Percentiles rank a stretch among this genome's conserved stretches.
Conservation (phyloP, 176 grass and related monocot genomes). For the Cenchrus fungigraminus region DNA sequence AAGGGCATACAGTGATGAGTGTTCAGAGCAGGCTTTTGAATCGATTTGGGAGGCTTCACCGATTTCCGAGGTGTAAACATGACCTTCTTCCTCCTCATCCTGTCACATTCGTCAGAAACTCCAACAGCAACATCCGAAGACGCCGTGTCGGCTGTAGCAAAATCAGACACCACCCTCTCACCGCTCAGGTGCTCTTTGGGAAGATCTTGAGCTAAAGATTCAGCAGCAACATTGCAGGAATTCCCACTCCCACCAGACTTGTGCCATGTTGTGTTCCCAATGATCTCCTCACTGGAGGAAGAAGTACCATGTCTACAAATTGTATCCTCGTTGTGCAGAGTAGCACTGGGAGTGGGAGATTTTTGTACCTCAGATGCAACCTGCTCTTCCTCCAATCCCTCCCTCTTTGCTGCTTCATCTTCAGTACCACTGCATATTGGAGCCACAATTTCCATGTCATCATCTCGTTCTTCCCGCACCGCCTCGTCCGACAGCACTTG, state of each 20-base stretch:
- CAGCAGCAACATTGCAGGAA: not conserved
- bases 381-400: slow-evolving; percentile 20
- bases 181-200: not conserved
- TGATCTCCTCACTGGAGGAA: not conserved
- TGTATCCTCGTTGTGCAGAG: not conserved
- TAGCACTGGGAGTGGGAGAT: not conserved
- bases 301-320: not conserved
- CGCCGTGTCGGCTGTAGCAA: not conserved
- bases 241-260: not conserved
- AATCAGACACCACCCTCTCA: not conserved
- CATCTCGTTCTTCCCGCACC: no score
- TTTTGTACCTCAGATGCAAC: not conserved
- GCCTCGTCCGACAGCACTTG: not conserved
- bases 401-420: not conserved
- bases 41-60: slow-evolving; percentile 29
- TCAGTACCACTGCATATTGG: not conserved
- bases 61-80: slow-evolving; percentile 23
- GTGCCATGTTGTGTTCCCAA: not conserved
- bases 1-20: not conserved
- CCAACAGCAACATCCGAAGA: not conserved
- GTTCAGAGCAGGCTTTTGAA: slow-evolving; percentile 3
- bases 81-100: not conserved
- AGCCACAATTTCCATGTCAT: not conserved
- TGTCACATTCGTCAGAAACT: not conserved
- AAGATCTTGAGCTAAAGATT: slow-evolving; percentile 23